phyloP scores from a whole-genome alignment of 192 early-diverging fungal genomes.

The Coemansia sp. region DNA sequence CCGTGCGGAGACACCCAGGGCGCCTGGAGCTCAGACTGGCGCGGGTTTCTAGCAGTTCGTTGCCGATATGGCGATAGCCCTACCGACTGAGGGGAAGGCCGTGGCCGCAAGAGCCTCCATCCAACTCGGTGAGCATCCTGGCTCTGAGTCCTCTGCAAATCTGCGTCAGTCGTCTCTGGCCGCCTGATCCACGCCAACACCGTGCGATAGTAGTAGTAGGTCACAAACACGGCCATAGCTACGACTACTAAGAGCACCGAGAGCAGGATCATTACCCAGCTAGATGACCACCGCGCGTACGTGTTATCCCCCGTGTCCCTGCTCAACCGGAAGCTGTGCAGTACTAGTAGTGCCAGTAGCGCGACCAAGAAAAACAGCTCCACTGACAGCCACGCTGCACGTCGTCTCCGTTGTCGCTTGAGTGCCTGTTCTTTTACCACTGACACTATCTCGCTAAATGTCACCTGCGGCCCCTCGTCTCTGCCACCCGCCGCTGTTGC shows the following conservation, averaged over 20 bases:
- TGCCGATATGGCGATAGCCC: slow-evolving; percentile 2
- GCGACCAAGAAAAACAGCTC: slow-evolving; percentile 39
- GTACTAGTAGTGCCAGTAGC: slow-evolving; percentile 42
- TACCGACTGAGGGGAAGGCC: not conserved
- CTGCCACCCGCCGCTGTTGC: not conserved
- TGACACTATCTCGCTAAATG: slow-evolving; percentile 16
- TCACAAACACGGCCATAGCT: slow-evolving; percentile 38
- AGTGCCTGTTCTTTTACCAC: slow-evolving; percentile 30
- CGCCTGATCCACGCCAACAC: slow-evolving; percentile 37
- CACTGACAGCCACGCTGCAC: slow-evolving; percentile 24
- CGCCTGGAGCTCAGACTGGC: slow-evolving; percentile 5
- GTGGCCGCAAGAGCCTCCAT: slow-evolving; percentile 14
- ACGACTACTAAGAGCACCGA: slow-evolving; percentile 47
- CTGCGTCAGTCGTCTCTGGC: slow-evolving; percentile 36
- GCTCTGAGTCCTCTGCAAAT: slow-evolving; percentile 15
- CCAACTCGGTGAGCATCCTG: slow-evolving; percentile 12
- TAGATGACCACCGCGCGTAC: slow-evolving; percentile 53
- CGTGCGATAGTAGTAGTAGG: slow-evolving; percentile 48
- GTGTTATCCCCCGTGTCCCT: slow-evolving; percentile 30
- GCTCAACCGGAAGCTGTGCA: slow-evolving; percentile 48
- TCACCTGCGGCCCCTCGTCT: slow-evolving; percentile 15
- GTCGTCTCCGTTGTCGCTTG: slow-evolving; percentile 24
- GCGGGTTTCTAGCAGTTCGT: not conserved
- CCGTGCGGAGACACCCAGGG: slow-evolving; percentile 39
- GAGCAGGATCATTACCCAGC: slow-evolving; percentile 55